phyloP scores from a whole-genome alignment of 148 eudicot genomes.

The Chenopodium album region DNA sequence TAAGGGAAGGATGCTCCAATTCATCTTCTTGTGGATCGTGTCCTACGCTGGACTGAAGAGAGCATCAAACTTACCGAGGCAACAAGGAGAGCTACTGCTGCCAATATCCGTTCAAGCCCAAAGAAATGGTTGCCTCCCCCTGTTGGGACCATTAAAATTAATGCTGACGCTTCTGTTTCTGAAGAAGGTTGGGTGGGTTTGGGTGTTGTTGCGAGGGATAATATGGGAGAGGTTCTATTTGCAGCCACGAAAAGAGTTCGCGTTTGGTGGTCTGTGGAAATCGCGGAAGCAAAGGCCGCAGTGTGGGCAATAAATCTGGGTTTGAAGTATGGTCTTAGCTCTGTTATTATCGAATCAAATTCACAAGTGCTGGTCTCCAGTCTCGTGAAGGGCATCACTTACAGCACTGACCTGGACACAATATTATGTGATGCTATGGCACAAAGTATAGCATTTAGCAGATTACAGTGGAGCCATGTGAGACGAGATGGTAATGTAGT shows the following conservation, averaged over 20 bases:
- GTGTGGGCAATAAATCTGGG: neutral
- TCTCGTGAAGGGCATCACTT: neutral
- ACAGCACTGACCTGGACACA: too few species aligned
- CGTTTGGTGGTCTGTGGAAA: neutral
- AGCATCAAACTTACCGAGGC: too few species aligned
- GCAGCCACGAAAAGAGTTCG: neutral
- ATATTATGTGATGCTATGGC: too few species aligned
- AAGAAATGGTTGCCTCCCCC: too few species aligned
- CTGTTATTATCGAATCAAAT: neutral
- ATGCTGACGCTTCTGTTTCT: neutral
- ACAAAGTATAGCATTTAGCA: accelerated
- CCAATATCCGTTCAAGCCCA: too few species aligned
- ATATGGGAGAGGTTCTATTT: accelerated
- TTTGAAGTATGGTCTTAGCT: neutral
- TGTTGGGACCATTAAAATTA: neutral
- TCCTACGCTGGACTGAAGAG: too few species aligned
- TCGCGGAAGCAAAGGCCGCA: neutral
- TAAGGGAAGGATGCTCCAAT: too few species aligned
- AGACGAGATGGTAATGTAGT: too few species aligned
- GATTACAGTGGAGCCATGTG: too few species aligned
- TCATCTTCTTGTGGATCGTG: too few species aligned
- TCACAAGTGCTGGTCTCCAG: neutral
- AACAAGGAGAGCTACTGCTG: too few species aligned
- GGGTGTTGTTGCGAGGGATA: neutral
- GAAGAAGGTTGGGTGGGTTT: neutral